Base-by-base conservation (phyloP, 148 eudicot genomes). In the Oxyria digyna region DNA sequence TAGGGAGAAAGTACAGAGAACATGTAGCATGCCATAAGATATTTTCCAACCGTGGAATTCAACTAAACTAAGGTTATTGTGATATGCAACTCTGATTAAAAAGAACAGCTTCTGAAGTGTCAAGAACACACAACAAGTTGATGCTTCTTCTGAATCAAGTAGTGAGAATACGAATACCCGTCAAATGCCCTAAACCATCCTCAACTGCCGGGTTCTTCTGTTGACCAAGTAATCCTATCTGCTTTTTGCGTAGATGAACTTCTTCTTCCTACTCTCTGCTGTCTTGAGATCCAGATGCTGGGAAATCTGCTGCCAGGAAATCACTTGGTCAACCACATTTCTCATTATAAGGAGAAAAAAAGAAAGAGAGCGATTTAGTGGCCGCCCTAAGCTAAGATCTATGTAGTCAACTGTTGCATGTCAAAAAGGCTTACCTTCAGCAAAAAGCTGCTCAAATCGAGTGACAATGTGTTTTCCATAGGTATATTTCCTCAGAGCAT, bases 381-480 rank as follows among this genome's bases (percentile, higher is more conserved):
- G 48, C 48, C n/a, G n/a, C n/a, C n/a, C 48, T 43, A 43, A 15
- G 48, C 48, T 43, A 43, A 43, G 18, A 43, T 14, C 18, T 46
- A 46, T 15, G 49, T n/a, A 46, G n/a, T 18, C 52, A 18, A 52
- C 24, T 69, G 7, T 29, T 15, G 46, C 62, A 69, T 18, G 8
- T 24, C 37, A 54, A 6, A n/a, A 54, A 8, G 42, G 26, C 72
- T 50, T 50, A 70, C 73, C 73, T 54, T 70, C 91, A 72, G 86
- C 88, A 69, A 78, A 84, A 8, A 86, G 78, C 71, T 82, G 83
- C 79, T 87, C 91, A 66, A 87, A 87, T 31, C 88, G 88, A 78
- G 88, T 73, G 42, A 76, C 88, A 41, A 84, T 87, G 69, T 87
- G 91, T 77, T 87, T 87, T 42, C 91, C 91, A 23, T 87, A 87